Evolutionary conservation across 139 green algal species (phyloP).

Genomic region (Choricystis sp.): DNA sequence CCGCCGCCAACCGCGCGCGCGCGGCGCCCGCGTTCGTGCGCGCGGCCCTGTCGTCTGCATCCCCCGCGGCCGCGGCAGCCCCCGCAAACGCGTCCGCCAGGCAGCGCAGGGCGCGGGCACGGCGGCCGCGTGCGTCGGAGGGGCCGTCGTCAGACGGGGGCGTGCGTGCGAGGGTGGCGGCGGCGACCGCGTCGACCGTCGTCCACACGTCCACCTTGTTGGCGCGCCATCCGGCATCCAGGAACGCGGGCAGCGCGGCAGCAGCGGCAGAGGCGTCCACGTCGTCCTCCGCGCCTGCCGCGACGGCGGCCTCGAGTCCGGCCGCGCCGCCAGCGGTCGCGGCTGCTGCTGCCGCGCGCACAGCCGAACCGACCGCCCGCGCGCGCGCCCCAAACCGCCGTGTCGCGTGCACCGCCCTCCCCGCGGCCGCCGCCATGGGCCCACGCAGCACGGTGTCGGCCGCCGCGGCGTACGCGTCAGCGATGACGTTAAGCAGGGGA

Average conservation of each 20-base stretch:
- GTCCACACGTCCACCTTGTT: neutral
- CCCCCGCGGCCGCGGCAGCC: no score
- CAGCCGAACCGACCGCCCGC: no score
- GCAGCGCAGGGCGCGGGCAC: neutral
- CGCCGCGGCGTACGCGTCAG: neutral
- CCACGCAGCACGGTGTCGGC: neutral
- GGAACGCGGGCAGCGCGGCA: neutral
- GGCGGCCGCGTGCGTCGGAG: no score
- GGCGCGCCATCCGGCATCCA: neutral
- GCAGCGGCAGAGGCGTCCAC: neutral
- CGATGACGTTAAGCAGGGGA: neutral
- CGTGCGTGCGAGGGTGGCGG: neutral
- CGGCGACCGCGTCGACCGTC: neutral
- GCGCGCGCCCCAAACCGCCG: neutral
- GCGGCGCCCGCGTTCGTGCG: neutral
- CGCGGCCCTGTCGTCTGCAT: no score
- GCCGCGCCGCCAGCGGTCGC: neutral
- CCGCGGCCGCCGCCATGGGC: no score
- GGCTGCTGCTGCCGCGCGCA: neutral
- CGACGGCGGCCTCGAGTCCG: neutral
- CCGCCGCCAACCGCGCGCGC: neutral
- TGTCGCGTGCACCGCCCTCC: neutral
- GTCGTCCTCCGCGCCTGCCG: neutral
- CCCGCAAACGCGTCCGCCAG: neutral
- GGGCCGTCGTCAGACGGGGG: neutral